A percentile compares a stretch with the other conserved stretches of the same genome.
These are phyloP conservation scores for Trichoderma lentiforme DNA, from an alignment of 2,329 filamentous ascomycete genomes.

Conservation along the genomic window DNA sequence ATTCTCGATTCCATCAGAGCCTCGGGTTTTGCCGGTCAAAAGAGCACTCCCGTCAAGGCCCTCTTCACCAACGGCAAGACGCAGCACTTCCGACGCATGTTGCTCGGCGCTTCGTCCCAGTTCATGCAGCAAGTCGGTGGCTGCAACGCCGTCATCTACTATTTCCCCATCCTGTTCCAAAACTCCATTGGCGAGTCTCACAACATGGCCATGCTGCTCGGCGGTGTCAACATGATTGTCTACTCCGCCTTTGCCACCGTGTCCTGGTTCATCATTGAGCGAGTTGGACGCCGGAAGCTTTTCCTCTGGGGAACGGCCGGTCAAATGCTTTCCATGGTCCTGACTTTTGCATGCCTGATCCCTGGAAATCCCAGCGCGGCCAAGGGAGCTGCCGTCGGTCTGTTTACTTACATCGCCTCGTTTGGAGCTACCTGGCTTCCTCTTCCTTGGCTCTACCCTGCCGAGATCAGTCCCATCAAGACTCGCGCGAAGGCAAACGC, in stretches of 20 bases:
- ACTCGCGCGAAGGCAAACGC: conserved; percentile 46
- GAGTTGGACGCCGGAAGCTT: conserved; percentile 44
- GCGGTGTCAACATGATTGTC: conserved; percentile 50
- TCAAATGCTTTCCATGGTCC: conserved; percentile 55
- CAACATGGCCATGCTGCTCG: conserved; percentile 49
- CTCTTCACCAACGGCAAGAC: conserved; percentile 61
- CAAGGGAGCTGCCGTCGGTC: conserved; percentile 57
- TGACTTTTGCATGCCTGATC: conserved; percentile 63
- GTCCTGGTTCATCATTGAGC: conserved; percentile 53
- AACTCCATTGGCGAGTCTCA: conserved; percentile 28
- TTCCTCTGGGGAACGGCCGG: conserved; percentile 44
- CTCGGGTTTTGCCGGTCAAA: conserved; percentile 43
- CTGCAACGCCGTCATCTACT: conserved; percentile 60
- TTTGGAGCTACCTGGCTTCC: conserved; percentile 65
- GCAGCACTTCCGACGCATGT: conserved; percentile 62
- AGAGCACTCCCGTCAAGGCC: conserved; percentile 48
- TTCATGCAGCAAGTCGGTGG: conserved; percentile 61
- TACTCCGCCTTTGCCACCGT: conserved; percentile 55
- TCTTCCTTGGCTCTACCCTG: conserved; percentile 58
- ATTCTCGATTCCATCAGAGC: conserved; percentile 49
- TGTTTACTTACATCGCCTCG: conserved; percentile 61
- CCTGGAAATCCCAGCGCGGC: conserved; percentile 59
- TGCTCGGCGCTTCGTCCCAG: conserved; percentile 57
- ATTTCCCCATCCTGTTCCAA: conserved; percentile 56
- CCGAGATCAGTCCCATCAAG: conserved; percentile 51